Conservation (phyloP, 2,329 filamentous ascomycete genomes). For the Amesomyces nigricolor region DNA sequence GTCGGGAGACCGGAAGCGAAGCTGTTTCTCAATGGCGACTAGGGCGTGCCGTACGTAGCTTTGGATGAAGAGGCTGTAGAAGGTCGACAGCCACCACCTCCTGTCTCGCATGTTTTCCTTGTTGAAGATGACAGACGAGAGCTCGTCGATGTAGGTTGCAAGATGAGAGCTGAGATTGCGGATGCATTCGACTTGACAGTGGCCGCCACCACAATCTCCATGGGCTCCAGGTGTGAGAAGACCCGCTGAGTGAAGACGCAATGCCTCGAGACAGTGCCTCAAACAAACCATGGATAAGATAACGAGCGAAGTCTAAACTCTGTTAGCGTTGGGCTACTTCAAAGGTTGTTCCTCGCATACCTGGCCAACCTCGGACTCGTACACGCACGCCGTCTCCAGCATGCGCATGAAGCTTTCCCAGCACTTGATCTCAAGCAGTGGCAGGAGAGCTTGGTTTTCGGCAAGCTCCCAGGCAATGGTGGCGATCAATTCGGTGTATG, state of each 20-base stretch:
- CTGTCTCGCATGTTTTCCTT: constrained; percentile 31
- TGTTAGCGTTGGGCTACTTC: neutral
- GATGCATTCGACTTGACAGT: constrained; percentile 29
- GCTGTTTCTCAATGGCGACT: constrained; percentile 28
- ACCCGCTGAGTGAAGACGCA: constrained; percentile 26
- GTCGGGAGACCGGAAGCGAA: constrained; percentile 25
- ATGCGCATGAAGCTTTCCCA: constrained; percentile 28
- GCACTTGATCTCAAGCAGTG: constrained; percentile 27
- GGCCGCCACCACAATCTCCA: constrained; percentile 25
- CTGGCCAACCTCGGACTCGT: constrained; percentile 29
- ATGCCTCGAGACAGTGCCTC: constrained; percentile 27
- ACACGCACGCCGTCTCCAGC: constrained; percentile 28
- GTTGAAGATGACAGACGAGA: constrained; percentile 30
- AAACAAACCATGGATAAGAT: constrained; percentile 29
- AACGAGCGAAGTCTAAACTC: constrained; percentile 26
- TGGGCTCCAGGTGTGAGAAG: constrained; percentile 25
- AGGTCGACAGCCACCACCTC: constrained; percentile 31
- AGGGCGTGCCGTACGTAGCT: constrained; percentile 30
- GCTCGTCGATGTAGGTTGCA: constrained; percentile 29
- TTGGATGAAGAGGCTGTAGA: constrained; percentile 31
- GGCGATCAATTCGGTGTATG: constrained; percentile 30
- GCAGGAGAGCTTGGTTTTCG: constrained; percentile 26
- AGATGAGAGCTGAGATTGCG: constrained; percentile 26
- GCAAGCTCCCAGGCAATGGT: constrained; percentile 31
- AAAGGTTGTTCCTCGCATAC: constrained; percentile 2